These are phyloP conservation scores for Pyrus communis DNA, from an alignment of 306 rosid genomes.

Conservation along the genomic window DNA sequence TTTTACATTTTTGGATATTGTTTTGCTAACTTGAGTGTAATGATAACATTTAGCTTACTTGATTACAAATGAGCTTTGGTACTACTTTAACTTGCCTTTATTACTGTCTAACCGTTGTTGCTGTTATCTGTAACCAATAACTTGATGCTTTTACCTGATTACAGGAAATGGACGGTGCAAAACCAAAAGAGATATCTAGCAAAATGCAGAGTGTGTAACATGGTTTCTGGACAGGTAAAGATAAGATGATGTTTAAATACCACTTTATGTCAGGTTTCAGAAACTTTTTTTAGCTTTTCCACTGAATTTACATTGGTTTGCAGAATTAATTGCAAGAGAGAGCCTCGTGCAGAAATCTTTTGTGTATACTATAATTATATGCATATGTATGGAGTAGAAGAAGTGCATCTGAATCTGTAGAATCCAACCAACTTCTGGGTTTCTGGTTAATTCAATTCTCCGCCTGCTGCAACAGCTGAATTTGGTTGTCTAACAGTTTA, in stretches of 20 bases:
- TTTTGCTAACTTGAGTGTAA: not conserved
- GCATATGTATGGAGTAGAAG: constrained; percentile 42
- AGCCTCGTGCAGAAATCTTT: constrained; percentile 29
- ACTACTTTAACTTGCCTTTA: too few species aligned
- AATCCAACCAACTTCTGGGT: constrained; percentile 25
- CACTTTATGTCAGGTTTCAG: not conserved
- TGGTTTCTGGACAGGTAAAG: constrained; percentile 20
- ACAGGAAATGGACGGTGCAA: constrained; percentile 69
- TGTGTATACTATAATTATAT: constrained; percentile 36
- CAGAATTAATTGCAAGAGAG: constrained; percentile 41
- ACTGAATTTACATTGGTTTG: constrained; percentile 13
- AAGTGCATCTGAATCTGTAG: constrained; percentile 35
- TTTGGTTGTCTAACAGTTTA: constrained; percentile 27
- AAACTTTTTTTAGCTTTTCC: constrained; percentile 4
- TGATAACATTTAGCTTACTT: not conserved
- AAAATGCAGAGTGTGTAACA: constrained; percentile 72
- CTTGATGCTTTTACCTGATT: not conserved
- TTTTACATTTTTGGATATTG: not conserved
- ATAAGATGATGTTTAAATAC: constrained; percentile 10
- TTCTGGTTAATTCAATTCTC: constrained; percentile 29
- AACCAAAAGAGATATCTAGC: constrained; percentile 63
- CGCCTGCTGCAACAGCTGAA: constrained; percentile 30
- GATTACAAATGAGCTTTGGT: not conserved
- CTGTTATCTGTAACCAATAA: not conserved
- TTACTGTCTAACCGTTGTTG: not conserved